Evolutionary conservation across 371 early-diverging fungal species (phyloP), one percentile per base, ranked within the genome.

Genomic region (Fennellomyces sp.): DNA sequence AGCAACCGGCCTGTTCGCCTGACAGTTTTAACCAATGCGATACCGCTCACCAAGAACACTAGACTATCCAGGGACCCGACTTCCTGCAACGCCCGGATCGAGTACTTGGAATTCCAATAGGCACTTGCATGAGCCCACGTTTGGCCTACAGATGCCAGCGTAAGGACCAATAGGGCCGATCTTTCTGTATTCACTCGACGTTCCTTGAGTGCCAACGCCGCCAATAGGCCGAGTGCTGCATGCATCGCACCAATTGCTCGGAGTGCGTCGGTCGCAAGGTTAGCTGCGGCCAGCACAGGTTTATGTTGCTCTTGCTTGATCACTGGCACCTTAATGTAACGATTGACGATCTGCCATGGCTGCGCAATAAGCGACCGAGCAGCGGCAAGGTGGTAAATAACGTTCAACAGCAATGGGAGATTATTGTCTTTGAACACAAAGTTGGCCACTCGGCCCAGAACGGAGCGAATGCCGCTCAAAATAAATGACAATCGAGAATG

Each of bases 391-490:
- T 76, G 80, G 36, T 72, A 69, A 6, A 73, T 35, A 11, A 74
- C 28, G 31, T 79, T 73, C 38, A 79, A 48, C 2, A 79, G 28
- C 15, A 79, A 39, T 2, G 76, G 74, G 15, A 75, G 49, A 51
- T 73, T 79, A 29, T 79, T 79, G 52, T 79, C 70, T 49, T 65
- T 70, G 56, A 79, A 79, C 36, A 74, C 53, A 29, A 69, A 69
- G 23, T 64, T 35, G 35, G 25, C 21, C 11, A 60, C n/a, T 21
- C n/a, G 11, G 38, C 30, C 12, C 5, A 41, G 12, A 15, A 39
- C 15, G 11, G 51, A 21, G 6, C 29, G 36, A 2, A 54, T 15
- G 13, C 15, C 28, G 29, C n/a, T 39, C 55, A 36, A 54, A 7
- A 39, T 23, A 3, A 17, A 52, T 2, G 52, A 17, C 3, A 39